Evolutionary conservation across 345 rosid genomes (phyloP).

Genomic region (Atalantia buxifolia): DNA sequence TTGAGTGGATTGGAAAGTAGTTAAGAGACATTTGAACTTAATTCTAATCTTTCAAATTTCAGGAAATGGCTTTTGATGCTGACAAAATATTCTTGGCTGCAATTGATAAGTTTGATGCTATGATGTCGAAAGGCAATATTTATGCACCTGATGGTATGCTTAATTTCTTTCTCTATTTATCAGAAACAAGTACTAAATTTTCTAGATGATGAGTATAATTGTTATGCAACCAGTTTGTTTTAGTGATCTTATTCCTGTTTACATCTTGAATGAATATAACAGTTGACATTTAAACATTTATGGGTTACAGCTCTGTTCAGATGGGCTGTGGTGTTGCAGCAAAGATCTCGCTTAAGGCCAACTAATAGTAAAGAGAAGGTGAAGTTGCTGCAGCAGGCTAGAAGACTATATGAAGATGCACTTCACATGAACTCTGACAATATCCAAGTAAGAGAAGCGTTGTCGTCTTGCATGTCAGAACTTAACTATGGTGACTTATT

Average conservation of each 20-base stretch:
- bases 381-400: slow-evolving; percentile 60
- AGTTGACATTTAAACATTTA: neutral
- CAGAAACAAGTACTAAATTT: neutral
- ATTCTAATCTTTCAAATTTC: slow-evolving; percentile 19
- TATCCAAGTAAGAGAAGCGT: slow-evolving; percentile 50
- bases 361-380: slow-evolving; percentile 47
- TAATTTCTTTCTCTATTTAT: neutral
- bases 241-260: neutral
- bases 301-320: slow-evolving; percentile 54
- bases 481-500: slow-evolving; percentile 30
- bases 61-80: slow-evolving; percentile 71
- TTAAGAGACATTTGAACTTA: neutral
- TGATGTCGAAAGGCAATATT: slow-evolving; percentile 60
- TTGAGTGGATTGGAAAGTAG: neutral
- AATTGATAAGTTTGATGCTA: slow-evolving; percentile 63
- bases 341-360: slow-evolving; percentile 63
- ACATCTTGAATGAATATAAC: neutral
- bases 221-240: neutral
- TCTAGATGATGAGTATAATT: neutral
- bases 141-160: slow-evolving; percentile 62
- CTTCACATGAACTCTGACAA: slow-evolving; percentile 51
- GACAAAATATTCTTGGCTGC: slow-evolving; percentile 78
- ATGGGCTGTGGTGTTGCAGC: slow-evolving; percentile 69
- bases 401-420: slow-evolving; percentile 65
- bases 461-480: slow-evolving; percentile 53